Conservation (phyloP, 768 basidiomycete genomes). For the Cystobasidium onofrii region DNA sequence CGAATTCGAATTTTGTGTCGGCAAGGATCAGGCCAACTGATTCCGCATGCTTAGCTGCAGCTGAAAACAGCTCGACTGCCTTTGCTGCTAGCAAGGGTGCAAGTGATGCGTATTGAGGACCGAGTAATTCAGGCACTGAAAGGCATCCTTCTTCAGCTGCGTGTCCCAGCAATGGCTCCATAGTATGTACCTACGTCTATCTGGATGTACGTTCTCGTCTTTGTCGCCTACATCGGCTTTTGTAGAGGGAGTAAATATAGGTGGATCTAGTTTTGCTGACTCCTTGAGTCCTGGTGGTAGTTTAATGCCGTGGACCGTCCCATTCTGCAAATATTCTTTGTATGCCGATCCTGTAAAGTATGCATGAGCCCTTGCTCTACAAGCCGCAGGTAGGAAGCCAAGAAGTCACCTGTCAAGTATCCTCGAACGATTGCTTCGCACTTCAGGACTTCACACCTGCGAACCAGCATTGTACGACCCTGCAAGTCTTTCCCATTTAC, state of each 20-base stretch:
- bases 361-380: not conserved
- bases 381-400: not conserved
- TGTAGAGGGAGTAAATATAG: slow-evolving; percentile 91
- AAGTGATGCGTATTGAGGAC: slow-evolving; percentile 48
- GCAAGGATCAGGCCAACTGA: slow-evolving; percentile 83
- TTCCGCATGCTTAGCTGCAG: slow-evolving; percentile 55
- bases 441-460: slow-evolving; percentile 75
- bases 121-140: slow-evolving; percentile 60
- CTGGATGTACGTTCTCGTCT: slow-evolving; percentile 90
- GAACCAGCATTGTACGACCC: slow-evolving; percentile 83
- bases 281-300: slow-evolving; percentile 72
- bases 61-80: slow-evolving; percentile 51
- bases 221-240: slow-evolving; percentile 90
- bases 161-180: not conserved
- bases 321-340: slow-evolving; percentile 78
- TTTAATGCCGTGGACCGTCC: slow-evolving; percentile 77
- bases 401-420: slow-evolving; percentile 84
- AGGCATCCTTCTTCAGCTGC: not conserved
- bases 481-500: slow-evolving; percentile 53
- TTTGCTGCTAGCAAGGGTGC: slow-evolving; percentile 37
- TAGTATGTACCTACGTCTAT: slow-evolving; percentile 53
- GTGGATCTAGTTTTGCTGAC: slow-evolving; percentile 68
- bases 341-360: slow-evolving; percentile 75
- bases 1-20: slow-evolving; percentile 98
- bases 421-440: slow-evolving; percentile 94